Conservation (phyloP, 2,329 filamentous ascomycete species). For the Leptographium galeiforme region DNA sequence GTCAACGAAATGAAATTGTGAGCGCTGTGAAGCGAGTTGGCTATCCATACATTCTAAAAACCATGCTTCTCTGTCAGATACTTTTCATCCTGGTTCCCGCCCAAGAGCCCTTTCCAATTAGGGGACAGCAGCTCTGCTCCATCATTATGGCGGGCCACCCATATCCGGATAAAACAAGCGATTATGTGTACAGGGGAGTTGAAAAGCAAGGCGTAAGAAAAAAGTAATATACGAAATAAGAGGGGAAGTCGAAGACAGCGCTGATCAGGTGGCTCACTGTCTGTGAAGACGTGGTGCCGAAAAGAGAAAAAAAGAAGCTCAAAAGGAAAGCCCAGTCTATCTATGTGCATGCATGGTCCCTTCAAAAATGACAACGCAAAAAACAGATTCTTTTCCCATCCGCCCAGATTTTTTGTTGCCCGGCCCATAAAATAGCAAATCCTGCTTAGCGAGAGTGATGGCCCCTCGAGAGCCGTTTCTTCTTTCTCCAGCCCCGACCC, state of each 20-base stretch:
- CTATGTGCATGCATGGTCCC: constrained; percentile 3
- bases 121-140: background rate
- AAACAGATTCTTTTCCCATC: constrained; percentile 8
- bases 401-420: constrained; percentile 4
- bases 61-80: background rate
- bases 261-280: background rate
- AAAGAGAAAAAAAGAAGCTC: background rate
- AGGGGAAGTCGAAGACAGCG: background rate
- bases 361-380: background rate
- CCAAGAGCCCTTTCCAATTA: background rate
- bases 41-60: background rate
- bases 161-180: background rate
- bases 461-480: background rate
- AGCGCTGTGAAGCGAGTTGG: background rate
- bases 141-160: background rate
- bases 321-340: background rate
- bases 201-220: background rate
- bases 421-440: constrained; percentile 1
- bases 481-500: background rate
- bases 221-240: background rate
- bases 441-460: background rate
- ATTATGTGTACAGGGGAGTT: background rate
- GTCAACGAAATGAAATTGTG: background rate
- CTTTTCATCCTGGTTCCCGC: background rate
- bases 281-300: background rate